These are phyloP conservation scores for Thermothelomyces thermophilus DNA, from an alignment of 2,329 filamentous ascomycete genomes.

Conservation along the genomic window DNA sequence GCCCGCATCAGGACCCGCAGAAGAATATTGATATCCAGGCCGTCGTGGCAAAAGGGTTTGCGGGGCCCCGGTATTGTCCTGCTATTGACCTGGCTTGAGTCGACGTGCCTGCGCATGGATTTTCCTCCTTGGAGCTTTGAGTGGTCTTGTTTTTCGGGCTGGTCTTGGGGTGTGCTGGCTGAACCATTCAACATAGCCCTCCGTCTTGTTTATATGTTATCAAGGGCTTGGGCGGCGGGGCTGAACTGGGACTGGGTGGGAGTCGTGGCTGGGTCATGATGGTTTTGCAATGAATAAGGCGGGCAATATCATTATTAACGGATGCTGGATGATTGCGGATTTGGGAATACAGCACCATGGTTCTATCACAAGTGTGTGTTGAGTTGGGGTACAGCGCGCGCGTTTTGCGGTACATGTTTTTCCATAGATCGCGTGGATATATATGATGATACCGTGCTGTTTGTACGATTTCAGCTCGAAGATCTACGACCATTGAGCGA, in stretches of 20 bases:
- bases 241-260: not conserved
- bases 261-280: not conserved
- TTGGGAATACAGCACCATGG: not conserved
- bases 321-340: too few relatives aligned
- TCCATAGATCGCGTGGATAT: too few relatives aligned
- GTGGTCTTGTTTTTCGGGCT: not conserved
- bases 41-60: constrained; percentile 75
- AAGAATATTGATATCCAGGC: constrained; percentile 84
- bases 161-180: not conserved
- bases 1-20: constrained; percentile 56
- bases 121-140: not conserved
- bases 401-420: too few relatives aligned
- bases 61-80: constrained; percentile 79
- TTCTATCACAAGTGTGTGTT: not conserved
- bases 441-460: too few relatives aligned
- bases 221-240: not conserved
- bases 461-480: too few relatives aligned
- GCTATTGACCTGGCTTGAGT: constrained; percentile 52
- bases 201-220: not conserved
- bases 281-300: not conserved
- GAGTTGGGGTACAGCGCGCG: too few relatives aligned
- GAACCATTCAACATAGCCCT: too few relatives aligned
- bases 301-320: not conserved
- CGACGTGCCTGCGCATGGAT: not conserved
- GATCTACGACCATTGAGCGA: not conserved